A percentile compares a stretch with the other conserved stretches of the same genome.
These are phyloP conservation scores for Verticillium isaacii DNA, from an alignment of 2,329 filamentous ascomycete species.

Conservation along the genomic window DNA sequence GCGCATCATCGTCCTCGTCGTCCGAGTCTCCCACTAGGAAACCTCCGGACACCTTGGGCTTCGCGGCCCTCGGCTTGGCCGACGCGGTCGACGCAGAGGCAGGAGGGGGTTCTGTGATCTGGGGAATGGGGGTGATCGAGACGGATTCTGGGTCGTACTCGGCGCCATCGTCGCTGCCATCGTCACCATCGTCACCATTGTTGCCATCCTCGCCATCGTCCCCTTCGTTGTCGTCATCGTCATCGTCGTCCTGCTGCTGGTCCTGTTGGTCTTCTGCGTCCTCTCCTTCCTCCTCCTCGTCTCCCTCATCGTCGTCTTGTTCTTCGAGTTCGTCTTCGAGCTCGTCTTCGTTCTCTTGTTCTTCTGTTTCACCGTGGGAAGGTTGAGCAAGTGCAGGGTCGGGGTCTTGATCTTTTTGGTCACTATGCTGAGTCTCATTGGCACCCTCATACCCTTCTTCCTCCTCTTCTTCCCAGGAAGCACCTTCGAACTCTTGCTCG, in stretches of 20 bases:
- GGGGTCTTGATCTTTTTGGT: constrained; percentile 47
- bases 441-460: constrained; percentile 45
- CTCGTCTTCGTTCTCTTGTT: background rate
- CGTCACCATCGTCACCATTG: constrained; percentile 21
- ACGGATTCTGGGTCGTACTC: constrained; percentile 57
- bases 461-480: constrained; percentile 48
- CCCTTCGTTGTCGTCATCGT: background rate
- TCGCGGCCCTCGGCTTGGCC: constrained; percentile 28
- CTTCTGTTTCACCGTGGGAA: constrained; percentile 27
- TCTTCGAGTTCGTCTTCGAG: background rate
- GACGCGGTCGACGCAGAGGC: constrained; percentile 16
- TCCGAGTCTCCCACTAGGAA: constrained; percentile 58
- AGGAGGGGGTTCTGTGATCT: constrained; percentile 23
- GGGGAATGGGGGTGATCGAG: constrained; percentile 26
- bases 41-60: constrained; percentile 56
- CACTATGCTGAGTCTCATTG: constrained; percentile 52
- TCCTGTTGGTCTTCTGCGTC: background rate
- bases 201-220: background rate
- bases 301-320: background rate
- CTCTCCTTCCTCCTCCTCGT: background rate
- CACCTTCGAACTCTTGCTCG: constrained; percentile 27
- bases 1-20: constrained; percentile 40
- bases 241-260: background rate
- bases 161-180: constrained; percentile 39
- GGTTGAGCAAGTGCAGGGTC: constrained; percentile 36